Base-by-base conservation (phyloP, 768 basidiomycete species). In the Pleurotus djamor region DNA sequence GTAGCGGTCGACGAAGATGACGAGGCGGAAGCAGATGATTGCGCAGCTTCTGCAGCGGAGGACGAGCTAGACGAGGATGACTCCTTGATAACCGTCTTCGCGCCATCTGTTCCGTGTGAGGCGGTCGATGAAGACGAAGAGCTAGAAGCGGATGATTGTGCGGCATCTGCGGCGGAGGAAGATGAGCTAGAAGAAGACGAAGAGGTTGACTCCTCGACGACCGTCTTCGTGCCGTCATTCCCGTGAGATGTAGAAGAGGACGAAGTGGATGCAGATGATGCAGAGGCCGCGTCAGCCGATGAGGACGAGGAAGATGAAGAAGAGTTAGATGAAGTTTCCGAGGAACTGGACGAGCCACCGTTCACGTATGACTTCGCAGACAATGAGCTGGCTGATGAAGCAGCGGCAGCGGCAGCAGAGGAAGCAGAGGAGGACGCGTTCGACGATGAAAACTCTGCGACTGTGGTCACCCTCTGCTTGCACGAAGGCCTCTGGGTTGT, bases 151-250 rank as follows among this genome's bases (percentile, higher is more conserved):
- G 47, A 48, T 16, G 47, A 48, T 28, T 48, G n/a, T 8, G 14
- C 21, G 47, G 47, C 14, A 12, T 48, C n/a, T 9, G 47, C 14
- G 21, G 47, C 47, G 8, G 47, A n/a, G 10, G 47, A 54, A 35
- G 52, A 54, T 21, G 52, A 41, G 38, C 38, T n/a, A 41, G 38
- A 54, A 14, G 52, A 34, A 37, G 52, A 54, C 13, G 52, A 54
- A n/a, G 38, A 41, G 21, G 2, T 28, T 0, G 52, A 54, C 14
- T 54, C 52, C 4, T 54, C 36, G 14, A 35, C 28, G 13, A 35
- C 28, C 10, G 52, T 41, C n/a, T 28, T 41, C 7, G 52, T 16
- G n/a, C 32, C 13, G 16, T 48, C 8, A 48, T 17, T 17, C 13
- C n/a, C 14, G n/a, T 48, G 47, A 2, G 47, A 12, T 8, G 47